Conservation (phyloP, 805 yeast species). For the Ogataea dorogensis region DNA sequence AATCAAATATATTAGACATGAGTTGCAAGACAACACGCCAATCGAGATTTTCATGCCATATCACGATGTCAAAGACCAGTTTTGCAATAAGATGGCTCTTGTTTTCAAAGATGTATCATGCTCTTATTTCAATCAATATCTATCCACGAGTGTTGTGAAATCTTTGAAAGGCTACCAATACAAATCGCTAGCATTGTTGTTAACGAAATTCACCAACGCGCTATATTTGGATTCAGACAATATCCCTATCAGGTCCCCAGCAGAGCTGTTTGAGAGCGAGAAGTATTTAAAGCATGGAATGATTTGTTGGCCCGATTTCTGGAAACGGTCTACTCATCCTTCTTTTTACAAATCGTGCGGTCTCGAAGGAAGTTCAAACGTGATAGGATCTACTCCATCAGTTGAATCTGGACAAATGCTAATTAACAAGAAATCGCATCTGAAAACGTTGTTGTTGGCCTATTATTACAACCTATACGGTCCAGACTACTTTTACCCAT, state of each 20-base stretch:
- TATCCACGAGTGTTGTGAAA: constrained; percentile 25
- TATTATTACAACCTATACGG: constrained; percentile 67
- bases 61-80: constrained; percentile 41
- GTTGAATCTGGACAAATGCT: constrained; percentile 71
- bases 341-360: constrained; percentile 48
- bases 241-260: constrained; percentile 39
- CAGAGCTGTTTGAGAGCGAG: constrained; percentile 43
- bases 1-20: constrained; percentile 31
- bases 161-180: constrained; percentile 44
- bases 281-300: constrained; percentile 45
- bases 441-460: constrained; percentile 56
- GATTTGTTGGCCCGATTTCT: constrained; percentile 65
- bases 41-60: constrained; percentile 49
- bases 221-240: constrained; percentile 51
- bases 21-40: constrained; percentile 35
- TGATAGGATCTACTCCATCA: constrained; percentile 48
- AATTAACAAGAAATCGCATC: constrained; percentile 57
- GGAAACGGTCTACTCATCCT: constrained; percentile 66
- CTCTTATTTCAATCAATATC: constrained; percentile 39
- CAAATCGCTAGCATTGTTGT: constrained; percentile 48
- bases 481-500: constrained; percentile 62
- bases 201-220: constrained; percentile 45
- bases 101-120: constrained; percentile 40
- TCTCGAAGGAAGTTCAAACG: constrained; percentile 33
- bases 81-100: constrained; percentile 43